A percentile compares a stretch with the other conserved stretches of the same genome.
These are phyloP conservation scores for Cytospora schulzeri DNA, from an alignment of 2,329 filamentous ascomycete species.

Conservation along the genomic window DNA sequence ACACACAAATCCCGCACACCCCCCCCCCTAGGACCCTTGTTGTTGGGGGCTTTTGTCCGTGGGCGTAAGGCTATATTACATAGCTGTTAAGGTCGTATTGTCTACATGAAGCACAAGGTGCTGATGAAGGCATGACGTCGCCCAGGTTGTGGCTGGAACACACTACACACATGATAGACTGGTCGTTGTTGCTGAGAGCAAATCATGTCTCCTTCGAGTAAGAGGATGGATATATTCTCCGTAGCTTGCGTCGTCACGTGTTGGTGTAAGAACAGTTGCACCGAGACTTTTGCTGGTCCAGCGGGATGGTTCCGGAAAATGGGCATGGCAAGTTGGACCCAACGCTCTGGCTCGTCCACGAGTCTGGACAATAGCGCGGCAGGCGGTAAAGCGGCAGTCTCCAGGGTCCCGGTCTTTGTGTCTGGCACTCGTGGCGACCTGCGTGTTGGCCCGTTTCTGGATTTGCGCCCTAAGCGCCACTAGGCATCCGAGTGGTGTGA, in stretches of 20 bases:
- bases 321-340: background rate
- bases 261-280: background rate
- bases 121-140: background rate
- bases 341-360: slow-evolving; percentile 7
- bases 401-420: slow-evolving; percentile 21
- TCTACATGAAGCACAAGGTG: slow-evolving; percentile 16
- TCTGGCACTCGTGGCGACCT: slow-evolving; percentile 14
- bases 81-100: slow-evolving; percentile 13
- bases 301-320: background rate
- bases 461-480: slow-evolving; percentile 26
- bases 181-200: background rate
- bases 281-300: slow-evolving; percentile 4
- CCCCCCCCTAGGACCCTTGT: slow-evolving; percentile 4
- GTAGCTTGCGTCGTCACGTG: slow-evolving; percentile 4
- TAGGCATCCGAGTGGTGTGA: background rate
- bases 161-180: background rate
- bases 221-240: background rate
- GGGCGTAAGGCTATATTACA: slow-evolving; percentile 23
- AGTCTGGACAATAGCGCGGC: slow-evolving; percentile 14
- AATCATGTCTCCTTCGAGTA: background rate
- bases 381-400: slow-evolving; percentile 19
- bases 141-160: background rate
- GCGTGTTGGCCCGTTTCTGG: slow-evolving; percentile 19
- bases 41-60: slow-evolving; percentile 3
- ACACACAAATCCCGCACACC: slow-evolving; percentile 12